phyloP scores from a whole-genome alignment of 805 yeast genomes.

The Starmerella riodocensis region DNA sequence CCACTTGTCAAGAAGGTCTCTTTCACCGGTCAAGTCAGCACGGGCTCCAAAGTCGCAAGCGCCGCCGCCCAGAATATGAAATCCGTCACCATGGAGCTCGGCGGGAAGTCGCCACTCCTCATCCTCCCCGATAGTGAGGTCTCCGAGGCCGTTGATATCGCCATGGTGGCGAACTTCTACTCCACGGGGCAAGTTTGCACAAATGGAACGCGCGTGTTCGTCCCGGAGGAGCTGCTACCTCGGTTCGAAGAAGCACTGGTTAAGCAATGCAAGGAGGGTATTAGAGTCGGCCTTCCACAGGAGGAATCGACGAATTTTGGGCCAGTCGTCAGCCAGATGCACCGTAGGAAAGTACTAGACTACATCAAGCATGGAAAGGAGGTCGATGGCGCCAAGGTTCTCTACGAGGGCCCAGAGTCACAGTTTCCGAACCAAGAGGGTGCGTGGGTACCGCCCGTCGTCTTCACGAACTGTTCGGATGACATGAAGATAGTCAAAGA shows the following conservation, averaged over 20 bases:
- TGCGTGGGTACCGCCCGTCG: slow-evolving; percentile 56
- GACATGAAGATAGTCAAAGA: slow-evolving; percentile 54
- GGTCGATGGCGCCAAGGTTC: slow-evolving; percentile 71
- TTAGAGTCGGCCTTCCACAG: slow-evolving; percentile 65
- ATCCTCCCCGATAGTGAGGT: slow-evolving; percentile 74
- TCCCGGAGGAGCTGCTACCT: slow-evolving; percentile 69
- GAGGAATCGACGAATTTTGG: slow-evolving; percentile 64
- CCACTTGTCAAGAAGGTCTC: slow-evolving; percentile 65
- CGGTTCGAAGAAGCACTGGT: slow-evolving; percentile 46
- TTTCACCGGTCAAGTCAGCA: slow-evolving; percentile 83
- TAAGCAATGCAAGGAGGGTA: slow-evolving; percentile 39
- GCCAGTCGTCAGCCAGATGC: slow-evolving; percentile 69
- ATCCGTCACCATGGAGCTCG: slow-evolving; percentile 79
- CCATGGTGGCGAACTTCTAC: slow-evolving; percentile 67
- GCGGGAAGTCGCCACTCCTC: slow-evolving; percentile 86
- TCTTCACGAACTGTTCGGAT: slow-evolving; percentile 56
- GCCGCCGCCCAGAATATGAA: slow-evolving; percentile 57
- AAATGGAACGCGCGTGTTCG: slow-evolving; percentile 80
- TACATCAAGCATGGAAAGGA: slow-evolving; percentile 61
- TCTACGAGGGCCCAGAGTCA: slow-evolving; percentile 60
- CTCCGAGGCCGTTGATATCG: slow-evolving; percentile 54
- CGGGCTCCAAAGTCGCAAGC: slow-evolving; percentile 67
- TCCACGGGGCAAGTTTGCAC: slow-evolving; percentile 91
- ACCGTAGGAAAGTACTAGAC: slow-evolving; percentile 55
- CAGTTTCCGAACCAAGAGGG: slow-evolving; percentile 36